These are phyloP conservation scores for Parastagonospora avenae DNA, from an alignment of 2,329 filamentous ascomycete species.

Conservation along the genomic window DNA sequence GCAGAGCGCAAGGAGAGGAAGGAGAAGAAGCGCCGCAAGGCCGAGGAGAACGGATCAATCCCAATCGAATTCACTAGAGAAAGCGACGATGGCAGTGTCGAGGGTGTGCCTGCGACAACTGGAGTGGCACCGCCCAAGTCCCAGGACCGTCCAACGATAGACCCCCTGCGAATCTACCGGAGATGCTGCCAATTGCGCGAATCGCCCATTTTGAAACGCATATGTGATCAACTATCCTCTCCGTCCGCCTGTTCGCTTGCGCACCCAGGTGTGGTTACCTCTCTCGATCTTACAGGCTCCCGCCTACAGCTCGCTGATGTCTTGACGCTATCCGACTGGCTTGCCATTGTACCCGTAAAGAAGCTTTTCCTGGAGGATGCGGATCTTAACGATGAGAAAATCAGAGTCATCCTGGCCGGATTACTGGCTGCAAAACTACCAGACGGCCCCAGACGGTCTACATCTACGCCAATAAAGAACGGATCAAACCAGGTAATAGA, in stretches of 20 bases:
- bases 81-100: constrained; percentile 50
- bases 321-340: constrained; percentile 86
- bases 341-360: constrained; percentile 89
- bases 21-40: constrained; percentile 82
- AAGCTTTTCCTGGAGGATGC: constrained; percentile 87
- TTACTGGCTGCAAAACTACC: constrained; percentile 78
- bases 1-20: constrained; percentile 91
- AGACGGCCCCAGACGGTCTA: constrained; percentile 55
- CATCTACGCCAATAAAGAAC: not conserved
- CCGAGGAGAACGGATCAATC: constrained; percentile 84
- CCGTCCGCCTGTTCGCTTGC: constrained; percentile 67
- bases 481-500: constrained; percentile 19
- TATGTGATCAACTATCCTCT: constrained; percentile 84
- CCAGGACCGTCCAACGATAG: constrained; percentile 78
- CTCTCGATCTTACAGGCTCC: constrained; percentile 83
- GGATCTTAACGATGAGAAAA: constrained; percentile 81
- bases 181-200: constrained; percentile 93
- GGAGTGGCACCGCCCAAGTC: constrained; percentile 51
- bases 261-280: constrained; percentile 76
- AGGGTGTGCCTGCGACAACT: constrained; percentile 20
- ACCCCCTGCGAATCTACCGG: constrained; percentile 90
- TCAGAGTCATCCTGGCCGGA: constrained; percentile 84
- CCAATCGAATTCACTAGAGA: constrained; percentile 82
- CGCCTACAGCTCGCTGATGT: constrained; percentile 83
- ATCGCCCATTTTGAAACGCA: constrained; percentile 87